Percentiles rank a stretch among this genome's conserved stretches.
Evolutionary conservation across 2,329 filamentous ascomycete genomes (phyloP).

Genomic region (Fusarium zealandicum): DNA sequence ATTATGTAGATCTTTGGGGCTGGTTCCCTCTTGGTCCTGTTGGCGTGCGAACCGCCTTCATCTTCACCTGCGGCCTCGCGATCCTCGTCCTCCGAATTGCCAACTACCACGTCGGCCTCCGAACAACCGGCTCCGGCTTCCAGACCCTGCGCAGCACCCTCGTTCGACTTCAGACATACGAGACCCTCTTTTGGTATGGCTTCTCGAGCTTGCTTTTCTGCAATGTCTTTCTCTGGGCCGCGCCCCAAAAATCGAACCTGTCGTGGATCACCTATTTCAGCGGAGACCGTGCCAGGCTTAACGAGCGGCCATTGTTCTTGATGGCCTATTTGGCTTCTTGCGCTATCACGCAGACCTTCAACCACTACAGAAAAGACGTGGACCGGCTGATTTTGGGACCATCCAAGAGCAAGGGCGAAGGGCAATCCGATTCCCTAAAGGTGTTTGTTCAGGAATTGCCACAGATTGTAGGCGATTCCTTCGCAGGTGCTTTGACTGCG

Average conservation of each 20-base stretch:
- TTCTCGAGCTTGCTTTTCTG: conserved; percentile 82
- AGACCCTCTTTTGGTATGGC: conserved; percentile 78
- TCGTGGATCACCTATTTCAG: conserved; percentile 75
- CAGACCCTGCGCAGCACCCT: conserved; percentile 68
- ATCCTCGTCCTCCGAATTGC: conserved; percentile 87
- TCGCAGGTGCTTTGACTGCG: conserved; percentile 52
- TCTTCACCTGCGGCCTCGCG: conserved; percentile 78
- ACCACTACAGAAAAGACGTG: conserved; percentile 76
- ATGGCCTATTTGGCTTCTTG: conserved; percentile 73
- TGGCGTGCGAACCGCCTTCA: conserved; percentile 75
- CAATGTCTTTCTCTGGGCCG: conserved; percentile 80
- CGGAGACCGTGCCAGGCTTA: conserved; percentile 77
- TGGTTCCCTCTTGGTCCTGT: conserved; percentile 84
- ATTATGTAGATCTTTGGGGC: conserved; percentile 73
- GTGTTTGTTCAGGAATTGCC: conserved; percentile 51
- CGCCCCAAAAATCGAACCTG: conserved; percentile 66
- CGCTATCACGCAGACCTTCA: conserved; percentile 71
- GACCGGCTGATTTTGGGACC: conserved; percentile 65
- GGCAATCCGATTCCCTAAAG: conserved; percentile 44
- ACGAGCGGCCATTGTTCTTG: conserved; percentile 86
- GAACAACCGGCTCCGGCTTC: conserved; percentile 74
- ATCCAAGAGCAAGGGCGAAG: conserved; percentile 39
- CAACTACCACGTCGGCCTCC: conserved; percentile 77
- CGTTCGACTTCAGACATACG: conserved; percentile 65
- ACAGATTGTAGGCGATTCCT: conserved; percentile 47